phyloP scores from a whole-genome alignment of 2,329 filamentous ascomycete genomes.

The Tolypocladium guangdongense region DNA sequence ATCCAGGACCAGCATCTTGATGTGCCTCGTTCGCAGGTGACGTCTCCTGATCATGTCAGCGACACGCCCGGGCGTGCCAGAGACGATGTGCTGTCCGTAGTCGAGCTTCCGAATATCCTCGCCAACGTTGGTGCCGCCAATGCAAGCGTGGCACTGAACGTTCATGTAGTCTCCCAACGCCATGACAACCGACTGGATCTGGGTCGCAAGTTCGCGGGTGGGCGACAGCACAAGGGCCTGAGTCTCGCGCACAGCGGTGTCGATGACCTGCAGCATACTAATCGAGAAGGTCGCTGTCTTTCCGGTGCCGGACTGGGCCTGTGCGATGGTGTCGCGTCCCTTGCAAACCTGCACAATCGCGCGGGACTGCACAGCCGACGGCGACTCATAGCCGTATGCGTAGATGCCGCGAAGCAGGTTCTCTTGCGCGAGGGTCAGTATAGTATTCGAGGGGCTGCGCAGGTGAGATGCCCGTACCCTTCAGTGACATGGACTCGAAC shows the following conservation, averaged over 20 bases:
- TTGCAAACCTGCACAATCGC: constrained; percentile 99
- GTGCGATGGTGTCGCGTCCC: constrained; percentile 95
- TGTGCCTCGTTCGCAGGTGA: constrained; percentile 46
- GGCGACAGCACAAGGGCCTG: constrained; percentile 93
- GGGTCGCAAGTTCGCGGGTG: constrained; percentile 90
- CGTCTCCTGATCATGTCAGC: constrained; percentile 52
- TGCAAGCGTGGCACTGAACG: constrained; percentile 96
- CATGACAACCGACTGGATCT: constrained; percentile 98
- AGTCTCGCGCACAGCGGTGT: constrained; percentile 83
- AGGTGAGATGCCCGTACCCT: constrained; percentile 39
- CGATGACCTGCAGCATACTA: constrained; percentile 91
- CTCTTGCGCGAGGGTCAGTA: constrained; percentile 38
- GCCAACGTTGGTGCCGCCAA: constrained; percentile 93
- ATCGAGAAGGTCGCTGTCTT: constrained; percentile 97
- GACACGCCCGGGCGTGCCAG: constrained; percentile 92
- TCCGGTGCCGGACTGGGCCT: constrained; percentile 93
- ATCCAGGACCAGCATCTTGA: constrained; percentile 54
- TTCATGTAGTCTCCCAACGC: constrained; percentile 99
- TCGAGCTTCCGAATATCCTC: constrained; percentile 97
- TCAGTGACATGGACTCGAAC: constrained; percentile 92
- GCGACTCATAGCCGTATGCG: constrained; percentile 96
- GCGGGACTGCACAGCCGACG: constrained; percentile 92
- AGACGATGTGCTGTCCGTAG: constrained; percentile 95
- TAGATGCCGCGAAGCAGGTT: constrained; percentile 95
- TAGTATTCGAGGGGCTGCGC: too few species aligned